Percentiles rank a stretch among this genome's conserved stretches.
Conservation (phyloP, 805 yeast genomes). For the Candida odintsovae region DNA sequence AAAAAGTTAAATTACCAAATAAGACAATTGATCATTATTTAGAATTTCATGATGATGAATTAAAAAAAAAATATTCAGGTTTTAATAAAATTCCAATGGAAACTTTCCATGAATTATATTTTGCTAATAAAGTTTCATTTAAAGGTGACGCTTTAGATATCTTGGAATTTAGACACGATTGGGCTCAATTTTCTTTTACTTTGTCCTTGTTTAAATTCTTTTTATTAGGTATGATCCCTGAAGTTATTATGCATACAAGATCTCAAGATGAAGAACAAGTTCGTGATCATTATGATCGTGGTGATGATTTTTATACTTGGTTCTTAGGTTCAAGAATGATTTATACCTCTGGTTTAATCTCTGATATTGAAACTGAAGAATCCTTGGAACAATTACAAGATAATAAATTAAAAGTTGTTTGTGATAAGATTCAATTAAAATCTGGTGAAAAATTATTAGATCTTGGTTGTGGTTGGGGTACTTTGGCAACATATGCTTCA, state of each 20-base stretch:
- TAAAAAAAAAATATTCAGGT: conserved; percentile 66
- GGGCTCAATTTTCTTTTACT: conserved; percentile 83
- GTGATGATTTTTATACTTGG: conserved; percentile 93
- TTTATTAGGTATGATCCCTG: conserved; percentile 85
- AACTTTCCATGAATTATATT: conserved; percentile 84
- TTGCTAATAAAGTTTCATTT: conserved; percentile 77
- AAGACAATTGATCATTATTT: conserved; percentile 74
- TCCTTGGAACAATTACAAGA: conserved; percentile 79
- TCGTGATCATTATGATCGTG: conserved; percentile 92
- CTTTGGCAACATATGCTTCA: conserved; percentile 80
- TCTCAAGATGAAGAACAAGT: conserved; percentile 97
- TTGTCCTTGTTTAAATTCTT: conserved; percentile 70
- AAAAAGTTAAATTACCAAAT: conserved; percentile 69
- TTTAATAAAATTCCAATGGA: conserved; percentile 81
- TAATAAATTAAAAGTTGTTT: conserved; percentile 80
- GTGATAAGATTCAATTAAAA: conserved; percentile 75
- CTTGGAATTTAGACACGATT: conserved; percentile 84
- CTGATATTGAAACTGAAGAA: conserved; percentile 67
- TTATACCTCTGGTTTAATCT: conserved; percentile 81
- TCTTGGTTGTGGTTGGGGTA: conserved; percentile 96
- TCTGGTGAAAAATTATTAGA: conserved; percentile 74
- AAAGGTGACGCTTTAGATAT: conserved; percentile 84
- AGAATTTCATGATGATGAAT: conserved; percentile 71
- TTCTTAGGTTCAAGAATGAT: conserved; percentile 93
- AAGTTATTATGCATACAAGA: conserved; percentile 84